Base-by-base conservation (phyloP, 805 yeast genomes). In the Grigorovia humatica region DNA sequence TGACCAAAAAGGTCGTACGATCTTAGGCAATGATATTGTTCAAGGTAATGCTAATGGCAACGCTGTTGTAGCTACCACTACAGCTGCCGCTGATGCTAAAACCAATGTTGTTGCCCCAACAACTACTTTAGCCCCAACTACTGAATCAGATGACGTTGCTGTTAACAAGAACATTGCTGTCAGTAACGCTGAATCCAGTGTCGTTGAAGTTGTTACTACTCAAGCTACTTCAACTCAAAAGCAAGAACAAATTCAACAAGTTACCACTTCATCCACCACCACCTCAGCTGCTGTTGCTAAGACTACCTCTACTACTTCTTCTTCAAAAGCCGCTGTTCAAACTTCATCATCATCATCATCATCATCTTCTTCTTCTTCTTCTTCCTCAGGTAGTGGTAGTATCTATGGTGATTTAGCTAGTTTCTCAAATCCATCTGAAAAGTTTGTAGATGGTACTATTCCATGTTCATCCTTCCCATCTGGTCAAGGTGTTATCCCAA, bases 401-500 rank as follows among this genome's bases (percentile, higher is more conserved):
- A 66, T 69, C 53, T 56, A 64, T 27, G 95, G 93, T 64, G 88
- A 82, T 66, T 78, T 88, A 59, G 54, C 73, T 43, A 69, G 76
- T 54, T 86, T 73, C 72, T 59, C 71, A 11, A 73, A 68, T 60
- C 93, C 96, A 62, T 58, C 76, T 52, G 73, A 68, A 48, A 70
- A 72, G 48, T 91, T 93, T 60, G 58, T 63, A 53, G 95, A 86
- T 64, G 95, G 93, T 68, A 78, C 79, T 52, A 72, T 82, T 65
- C 63, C 76, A 45, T 86, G 95, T 75, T 71, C 76, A 53, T 70
- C 74, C 38, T 83, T 86, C 77, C 91, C 90, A 66, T 70, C 81
- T 18, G 88, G 86, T 52, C 78, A 82, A 64, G 90, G 90, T 75
- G 87, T 82, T 47, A 72, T 84, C 63, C 60, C 83, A 45, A 72